phyloP scores from a whole-genome alignment of 2,329 filamentous ascomycete genomes.

The Mollisiaceae sp. region DNA sequence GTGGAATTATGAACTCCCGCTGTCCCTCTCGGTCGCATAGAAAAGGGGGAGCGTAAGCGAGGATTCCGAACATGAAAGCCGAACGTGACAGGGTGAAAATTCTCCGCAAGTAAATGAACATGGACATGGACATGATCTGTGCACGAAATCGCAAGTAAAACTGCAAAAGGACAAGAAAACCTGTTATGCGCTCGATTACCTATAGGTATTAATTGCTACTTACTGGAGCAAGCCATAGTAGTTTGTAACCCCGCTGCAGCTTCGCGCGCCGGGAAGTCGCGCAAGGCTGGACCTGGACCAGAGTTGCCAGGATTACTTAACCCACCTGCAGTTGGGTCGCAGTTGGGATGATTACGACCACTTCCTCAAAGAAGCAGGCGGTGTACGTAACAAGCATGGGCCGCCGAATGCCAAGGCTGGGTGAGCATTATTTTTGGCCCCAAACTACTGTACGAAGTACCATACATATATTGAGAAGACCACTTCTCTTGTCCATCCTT shows the following conservation, averaged over 20 bases:
- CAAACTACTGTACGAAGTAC: neutral
- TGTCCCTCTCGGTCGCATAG: neutral
- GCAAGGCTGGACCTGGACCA: neutral
- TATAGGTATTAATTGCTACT: no score
- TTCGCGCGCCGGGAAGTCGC: neutral
- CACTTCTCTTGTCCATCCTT: neutral
- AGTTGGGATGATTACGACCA: no score
- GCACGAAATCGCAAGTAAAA: neutral
- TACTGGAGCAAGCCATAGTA: neutral
- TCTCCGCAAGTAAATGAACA: neutral
- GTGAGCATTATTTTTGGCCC: conserved; percentile 1
- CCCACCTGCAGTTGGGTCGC: neutral
- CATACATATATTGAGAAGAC: neutral
- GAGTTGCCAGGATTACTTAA: neutral
- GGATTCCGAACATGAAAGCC: neutral
- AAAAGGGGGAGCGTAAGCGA: neutral
- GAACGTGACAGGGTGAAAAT: neutral
- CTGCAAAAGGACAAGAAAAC: neutral
- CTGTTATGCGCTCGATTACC: neutral
- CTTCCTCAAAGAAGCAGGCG: neutral
- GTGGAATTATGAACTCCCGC: neutral
- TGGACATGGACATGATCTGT: no score
- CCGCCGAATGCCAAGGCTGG: neutral
- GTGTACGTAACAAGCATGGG: neutral
- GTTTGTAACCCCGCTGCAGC: neutral